A percentile compares a stretch with the other conserved stretches of the same genome.
phyloP scores from a whole-genome alignment of 1,284 basidiomycete species.

The Fomitopsis schrenkii region DNA sequence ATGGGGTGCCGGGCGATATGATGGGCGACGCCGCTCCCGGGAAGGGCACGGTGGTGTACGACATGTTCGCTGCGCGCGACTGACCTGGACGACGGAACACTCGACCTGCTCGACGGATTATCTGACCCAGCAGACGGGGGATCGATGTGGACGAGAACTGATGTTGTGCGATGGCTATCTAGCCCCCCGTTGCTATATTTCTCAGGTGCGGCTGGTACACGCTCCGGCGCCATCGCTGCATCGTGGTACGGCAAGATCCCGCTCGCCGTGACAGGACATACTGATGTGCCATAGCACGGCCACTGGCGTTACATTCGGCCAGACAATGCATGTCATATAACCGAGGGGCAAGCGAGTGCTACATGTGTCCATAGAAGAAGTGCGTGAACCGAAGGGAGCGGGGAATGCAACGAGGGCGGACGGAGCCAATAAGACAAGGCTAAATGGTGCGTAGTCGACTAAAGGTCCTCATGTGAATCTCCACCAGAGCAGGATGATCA shows the following conservation, averaged over 20 bases:
- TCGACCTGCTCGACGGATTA: neutral
- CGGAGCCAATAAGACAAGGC: slow-evolving; percentile 9
- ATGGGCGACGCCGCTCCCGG: slow-evolving; percentile 21
- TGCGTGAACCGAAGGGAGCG: neutral
- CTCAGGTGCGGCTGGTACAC: neutral
- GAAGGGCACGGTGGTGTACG: slow-evolving; percentile 11
- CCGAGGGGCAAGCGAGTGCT: neutral
- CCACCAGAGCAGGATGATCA: slow-evolving; percentile 91
- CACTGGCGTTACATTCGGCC: neutral
- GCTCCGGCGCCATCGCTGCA: slow-evolving; percentile 5
- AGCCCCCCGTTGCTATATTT: slow-evolving; percentile 2
- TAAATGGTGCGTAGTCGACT: slow-evolving; percentile 8
- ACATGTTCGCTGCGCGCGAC: slow-evolving; percentile 3
- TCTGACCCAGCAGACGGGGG: slow-evolving; percentile 1
- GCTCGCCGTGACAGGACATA: neutral
- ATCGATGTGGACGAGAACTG: slow-evolving; percentile 7
- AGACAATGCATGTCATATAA: neutral
- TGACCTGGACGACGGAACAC: neutral
- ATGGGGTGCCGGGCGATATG: slow-evolving; percentile 4
- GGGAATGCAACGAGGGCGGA: slow-evolving; percentile 1
- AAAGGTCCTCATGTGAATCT: slow-evolving; percentile 58
- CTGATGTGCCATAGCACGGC: neutral
- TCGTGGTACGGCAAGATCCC: slow-evolving; percentile 24
- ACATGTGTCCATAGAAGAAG: slow-evolving; percentile 2
- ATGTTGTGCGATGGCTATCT: slow-evolving; percentile 13